A percentile compares a stretch with the other conserved stretches of the same genome.
Conservation (phyloP, 805 yeast genomes). For the Candida krabiensis region DNA sequence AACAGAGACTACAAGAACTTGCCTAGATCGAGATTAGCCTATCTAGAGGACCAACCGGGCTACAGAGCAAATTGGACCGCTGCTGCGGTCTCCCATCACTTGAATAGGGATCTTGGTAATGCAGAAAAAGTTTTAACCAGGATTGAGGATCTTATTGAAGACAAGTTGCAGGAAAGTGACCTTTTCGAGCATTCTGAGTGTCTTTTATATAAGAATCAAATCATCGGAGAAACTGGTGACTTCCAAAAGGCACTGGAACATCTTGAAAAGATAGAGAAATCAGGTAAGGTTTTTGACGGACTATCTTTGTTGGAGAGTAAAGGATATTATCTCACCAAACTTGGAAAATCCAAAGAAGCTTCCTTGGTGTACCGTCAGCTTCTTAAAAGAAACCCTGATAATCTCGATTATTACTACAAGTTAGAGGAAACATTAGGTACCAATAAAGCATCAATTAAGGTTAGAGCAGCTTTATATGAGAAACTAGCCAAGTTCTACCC, state of each 20-base stretch:
- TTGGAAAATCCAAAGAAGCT: conserved; percentile 64
- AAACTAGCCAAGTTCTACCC: conserved; percentile 74
- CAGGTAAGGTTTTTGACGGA: conserved; percentile 53
- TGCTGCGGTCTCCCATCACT: conserved; percentile 80
- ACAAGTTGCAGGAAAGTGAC: conserved; percentile 65
- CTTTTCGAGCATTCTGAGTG: conserved; percentile 81
- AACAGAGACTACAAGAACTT: conserved; percentile 68
- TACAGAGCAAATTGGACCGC: conserved; percentile 90
- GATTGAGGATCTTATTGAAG: conserved; percentile 74
- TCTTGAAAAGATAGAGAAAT: conserved; percentile 52
- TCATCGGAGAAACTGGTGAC: conserved; percentile 64
- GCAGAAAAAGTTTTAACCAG: conserved; percentile 73
- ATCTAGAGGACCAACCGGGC: conserved; percentile 73
- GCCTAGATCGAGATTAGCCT: conserved; percentile 61
- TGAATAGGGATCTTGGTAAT: conserved; percentile 62
- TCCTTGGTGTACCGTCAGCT: conserved; percentile 65
- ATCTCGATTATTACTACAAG: conserved; percentile 58
- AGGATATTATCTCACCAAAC: conserved; percentile 60
- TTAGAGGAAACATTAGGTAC: conserved; percentile 68
- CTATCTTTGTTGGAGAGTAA: conserved; percentile 61
- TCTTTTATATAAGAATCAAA: conserved; percentile 65
- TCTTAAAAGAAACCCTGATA: conserved; percentile 84
- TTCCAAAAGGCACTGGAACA: conserved; percentile 61
- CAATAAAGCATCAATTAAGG: conserved; percentile 41
- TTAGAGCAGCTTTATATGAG: conserved; percentile 60